These are phyloP conservation scores for Amorphotheca resinae DNA, from an alignment of 495 filamentous ascomycete genomes.

Conservation along the genomic window DNA sequence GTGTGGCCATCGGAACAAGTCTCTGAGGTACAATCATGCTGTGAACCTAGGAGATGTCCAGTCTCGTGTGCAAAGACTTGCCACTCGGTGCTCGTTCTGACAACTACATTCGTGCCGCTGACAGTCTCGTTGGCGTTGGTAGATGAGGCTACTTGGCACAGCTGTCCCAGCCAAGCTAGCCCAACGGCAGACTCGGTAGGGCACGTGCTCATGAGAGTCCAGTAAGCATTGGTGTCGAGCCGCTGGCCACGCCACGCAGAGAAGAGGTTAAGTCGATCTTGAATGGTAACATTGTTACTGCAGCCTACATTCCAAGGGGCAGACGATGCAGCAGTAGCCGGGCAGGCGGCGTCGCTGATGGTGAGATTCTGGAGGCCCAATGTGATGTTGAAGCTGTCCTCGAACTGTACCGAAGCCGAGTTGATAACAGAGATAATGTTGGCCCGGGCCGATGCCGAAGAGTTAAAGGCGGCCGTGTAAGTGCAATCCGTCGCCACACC, in stretches of 20 bases:
- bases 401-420: slow-evolving; percentile 73
- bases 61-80: slow-evolving; percentile 94
- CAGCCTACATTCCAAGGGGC: slow-evolving; percentile 79
- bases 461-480: slow-evolving; percentile 60
- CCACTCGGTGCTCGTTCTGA: slow-evolving; percentile 76
- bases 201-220: slow-evolving; percentile 85
- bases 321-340: slow-evolving; percentile 45
- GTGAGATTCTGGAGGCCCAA: slow-evolving; percentile 80
- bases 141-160: slow-evolving; percentile 42
- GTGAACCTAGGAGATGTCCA: slow-evolving; percentile 90
- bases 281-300: slow-evolving; percentile 46
- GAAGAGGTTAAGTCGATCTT: slow-evolving; percentile 73
- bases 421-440: slow-evolving; percentile 82
- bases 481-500: slow-evolving; percentile 89
- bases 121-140: slow-evolving; percentile 49
- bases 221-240: slow-evolving; percentile 74
- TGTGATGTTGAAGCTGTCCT: slow-evolving; percentile 85
- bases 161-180: slow-evolving; percentile 82
- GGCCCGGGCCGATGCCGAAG: slow-evolving; percentile 40
- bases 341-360: slow-evolving; percentile 56
- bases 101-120: slow-evolving; percentile 81
- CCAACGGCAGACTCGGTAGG: slow-evolving; percentile 79
- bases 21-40: slow-evolving; percentile 70
- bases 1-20: slow-evolving; percentile 52
- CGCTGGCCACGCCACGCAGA: slow-evolving; percentile 70